Evolutionary conservation across 306 rosid genomes (phyloP).

Genomic region (Trifolium repens): DNA sequence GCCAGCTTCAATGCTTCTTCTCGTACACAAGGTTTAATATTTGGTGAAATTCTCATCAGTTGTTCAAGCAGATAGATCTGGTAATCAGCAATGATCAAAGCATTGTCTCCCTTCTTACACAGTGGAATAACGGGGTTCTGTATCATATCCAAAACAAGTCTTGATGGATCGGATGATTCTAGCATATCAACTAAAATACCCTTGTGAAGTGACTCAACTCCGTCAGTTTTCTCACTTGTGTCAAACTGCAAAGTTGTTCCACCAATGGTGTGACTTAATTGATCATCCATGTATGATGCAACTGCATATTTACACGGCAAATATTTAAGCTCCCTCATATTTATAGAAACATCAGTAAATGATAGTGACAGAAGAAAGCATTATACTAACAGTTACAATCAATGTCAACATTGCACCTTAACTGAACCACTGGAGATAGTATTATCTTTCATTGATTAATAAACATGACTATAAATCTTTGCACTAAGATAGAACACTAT

Average conservation of each 20-base stretch:
- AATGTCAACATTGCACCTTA: not conserved
- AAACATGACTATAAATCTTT: not conserved
- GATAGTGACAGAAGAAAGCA: not conserved
- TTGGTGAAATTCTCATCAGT: conserved; percentile 7
- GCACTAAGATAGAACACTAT: not conserved
- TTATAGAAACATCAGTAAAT: not conserved
- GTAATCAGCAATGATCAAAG: conserved; percentile 24
- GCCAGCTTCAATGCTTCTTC: conserved; percentile 14
- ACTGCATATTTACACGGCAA: conserved; percentile 11
- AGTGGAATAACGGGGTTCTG: conserved; percentile 35
- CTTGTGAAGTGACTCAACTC: not conserved
- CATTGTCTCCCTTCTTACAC: conserved; percentile 29
- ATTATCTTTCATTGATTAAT: not conserved
- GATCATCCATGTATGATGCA: not conserved
- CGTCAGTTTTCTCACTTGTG: not conserved
- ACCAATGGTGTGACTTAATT: not conserved
- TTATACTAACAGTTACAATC: conserved; percentile 13
- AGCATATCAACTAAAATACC: not conserved
- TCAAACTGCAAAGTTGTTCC: not conserved
- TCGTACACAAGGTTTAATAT: conserved; percentile 1
- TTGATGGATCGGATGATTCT: conserved; percentile 45
- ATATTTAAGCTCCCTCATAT: conserved; percentile 4
- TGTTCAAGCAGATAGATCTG: conserved; percentile 30
- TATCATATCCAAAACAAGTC: conserved; percentile 53
- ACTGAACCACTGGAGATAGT: not conserved